phyloP scores from a whole-genome alignment of 345 rosid species.

The Gossypium turneri region DNA sequence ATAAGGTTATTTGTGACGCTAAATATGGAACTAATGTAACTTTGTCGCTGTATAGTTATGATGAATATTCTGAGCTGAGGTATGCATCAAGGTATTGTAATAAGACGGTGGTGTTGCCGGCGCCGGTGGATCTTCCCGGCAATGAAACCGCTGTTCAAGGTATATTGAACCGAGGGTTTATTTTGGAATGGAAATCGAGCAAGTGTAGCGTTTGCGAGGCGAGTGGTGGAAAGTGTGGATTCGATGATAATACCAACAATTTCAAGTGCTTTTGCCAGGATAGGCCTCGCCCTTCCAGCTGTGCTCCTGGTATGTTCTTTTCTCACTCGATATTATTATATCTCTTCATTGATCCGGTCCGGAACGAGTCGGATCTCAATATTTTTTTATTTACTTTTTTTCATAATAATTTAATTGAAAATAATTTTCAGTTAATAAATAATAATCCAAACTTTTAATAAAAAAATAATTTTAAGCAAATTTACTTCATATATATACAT shows the following conservation, averaged over 20 bases:
- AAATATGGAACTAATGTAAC: neutral
- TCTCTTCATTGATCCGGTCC: too few relatives aligned
- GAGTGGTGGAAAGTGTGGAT: slow-evolving; percentile 56
- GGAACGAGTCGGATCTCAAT: too few relatives aligned
- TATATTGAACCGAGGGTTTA: neutral
- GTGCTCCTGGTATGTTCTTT: slow-evolving; percentile 16
- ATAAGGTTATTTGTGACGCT: neutral
- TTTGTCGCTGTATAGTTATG: neutral
- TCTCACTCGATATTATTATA: neutral
- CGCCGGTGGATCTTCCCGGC: neutral
- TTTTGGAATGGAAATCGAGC: neutral
- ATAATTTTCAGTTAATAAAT: too few relatives aligned
- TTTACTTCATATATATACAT: too few relatives aligned
- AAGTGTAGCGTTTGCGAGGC: slow-evolving; percentile 27
- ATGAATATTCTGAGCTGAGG: neutral
- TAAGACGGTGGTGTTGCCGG: neutral
- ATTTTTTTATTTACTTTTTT: too few relatives aligned
- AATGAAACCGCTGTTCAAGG: neutral
- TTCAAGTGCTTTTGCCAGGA: slow-evolving; percentile 52
- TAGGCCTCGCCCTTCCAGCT: slow-evolving; percentile 23
- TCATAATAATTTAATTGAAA: too few relatives aligned
- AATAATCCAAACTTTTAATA: too few relatives aligned
- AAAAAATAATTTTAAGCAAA: too few relatives aligned
- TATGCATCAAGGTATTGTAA: neutral
- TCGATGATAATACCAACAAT: neutral